These are phyloP conservation scores for Luffa acutangula DNA, from an alignment of 306 rosid species.

Conservation along the genomic window DNA sequence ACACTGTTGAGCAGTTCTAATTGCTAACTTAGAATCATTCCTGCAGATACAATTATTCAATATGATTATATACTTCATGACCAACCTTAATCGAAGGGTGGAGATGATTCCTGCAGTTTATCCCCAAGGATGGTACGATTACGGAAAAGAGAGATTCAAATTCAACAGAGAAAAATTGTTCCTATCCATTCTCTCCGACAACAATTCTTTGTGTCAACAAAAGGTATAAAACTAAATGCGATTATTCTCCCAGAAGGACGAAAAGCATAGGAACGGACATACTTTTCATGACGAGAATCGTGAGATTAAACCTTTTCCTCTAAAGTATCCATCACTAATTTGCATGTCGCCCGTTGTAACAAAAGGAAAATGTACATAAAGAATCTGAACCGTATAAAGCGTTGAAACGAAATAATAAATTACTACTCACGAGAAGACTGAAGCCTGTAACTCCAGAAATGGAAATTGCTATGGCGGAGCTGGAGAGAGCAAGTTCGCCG, in stretches of 20 bases:
- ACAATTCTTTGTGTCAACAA: not conserved
- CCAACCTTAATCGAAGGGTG: not conserved
- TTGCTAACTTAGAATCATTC: not conserved
- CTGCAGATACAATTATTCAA: not conserved
- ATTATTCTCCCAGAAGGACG: not conserved
- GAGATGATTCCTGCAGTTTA: not conserved
- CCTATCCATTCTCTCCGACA: not conserved
- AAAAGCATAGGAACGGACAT: not conserved
- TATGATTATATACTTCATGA: not conserved
- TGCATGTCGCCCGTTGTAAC: not conserved
- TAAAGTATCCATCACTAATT: not conserved
- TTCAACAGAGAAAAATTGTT: not conserved
- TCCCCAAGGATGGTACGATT: not conserved
- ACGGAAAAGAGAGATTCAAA: not conserved
- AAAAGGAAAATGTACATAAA: not conserved
- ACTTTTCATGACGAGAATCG: not conserved
- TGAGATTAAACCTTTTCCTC: not conserved
- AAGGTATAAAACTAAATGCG: not conserved
- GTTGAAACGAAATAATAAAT: not conserved
- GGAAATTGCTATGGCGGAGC: slow-evolving; percentile 48
- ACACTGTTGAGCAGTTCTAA: too few species aligned
- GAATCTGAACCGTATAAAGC: not conserved
- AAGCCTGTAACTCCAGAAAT: slow-evolving; percentile 45
- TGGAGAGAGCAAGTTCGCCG: slow-evolving; percentile 50
- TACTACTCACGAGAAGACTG: slow-evolving; percentile 38